Base-by-base conservation (phyloP, 805 yeast species). In the Candida multigemmis region DNA sequence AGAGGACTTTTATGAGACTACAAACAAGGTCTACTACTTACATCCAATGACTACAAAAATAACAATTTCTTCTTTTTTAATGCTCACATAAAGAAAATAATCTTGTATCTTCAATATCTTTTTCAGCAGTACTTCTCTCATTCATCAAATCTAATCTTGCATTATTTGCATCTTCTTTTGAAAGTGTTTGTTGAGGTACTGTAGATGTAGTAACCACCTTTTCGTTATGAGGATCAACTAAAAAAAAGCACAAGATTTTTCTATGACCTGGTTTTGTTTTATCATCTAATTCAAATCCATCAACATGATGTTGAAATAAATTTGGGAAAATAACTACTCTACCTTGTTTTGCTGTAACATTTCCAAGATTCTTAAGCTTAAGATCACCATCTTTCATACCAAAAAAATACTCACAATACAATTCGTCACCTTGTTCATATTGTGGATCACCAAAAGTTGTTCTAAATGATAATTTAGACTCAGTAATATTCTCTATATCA, bases 251-350 rank as follows among this genome's bases (percentile, higher is more conserved):
- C 26, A 61, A 37, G 16, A 61, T 60, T 32, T 56, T 56, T 16
- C 66, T 37, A 33, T 48, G 50, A 2, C 68, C 68, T 1, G 48
- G 43, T 30, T 49, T 59, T 5, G 54, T 26, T 30, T 40, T 40
- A 33, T 61, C 67, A 8, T 27, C 25, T 35, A 61, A 50, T 27
- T 51, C 48, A 37, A 61, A 61, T 5, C 53, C 44, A 28, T 53
- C 58, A 8, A 61, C 66, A 27, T 50, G 56, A 33, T 60, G 65
- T 33, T 60, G 68, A 26, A 30, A 50, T 7, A 28, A 24, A 36
- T 61, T 61, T 5, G 68, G 67, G 32, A 61, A 61, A 5, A 61
- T 43, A 10, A 60, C 22, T 6, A 59, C 33, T 8, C 53, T 34
- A 24, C 46, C 53, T 28, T 52, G 41, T 14, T 32, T 22, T 9